A percentile compares a stretch with the other conserved stretches of the same genome.
Evolutionary conservation across 1,284 basidiomycete species (phyloP).

Genomic region (Austropuccinia psidii): DNA sequence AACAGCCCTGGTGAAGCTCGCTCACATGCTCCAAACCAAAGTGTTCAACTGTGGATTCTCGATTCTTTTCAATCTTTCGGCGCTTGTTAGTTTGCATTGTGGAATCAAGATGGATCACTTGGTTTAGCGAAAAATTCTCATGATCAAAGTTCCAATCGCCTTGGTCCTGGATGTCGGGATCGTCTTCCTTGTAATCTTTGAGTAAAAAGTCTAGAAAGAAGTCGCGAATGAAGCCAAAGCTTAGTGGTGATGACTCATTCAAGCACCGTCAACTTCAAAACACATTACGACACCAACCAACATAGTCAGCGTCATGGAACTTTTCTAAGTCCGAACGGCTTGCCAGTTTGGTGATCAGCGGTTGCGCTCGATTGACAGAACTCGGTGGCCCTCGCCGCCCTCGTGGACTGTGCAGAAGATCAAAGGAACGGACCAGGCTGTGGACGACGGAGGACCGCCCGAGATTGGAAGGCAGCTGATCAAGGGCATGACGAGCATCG

Average conservation of each 20-base stretch:
- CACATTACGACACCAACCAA: slow-evolving; percentile 10
- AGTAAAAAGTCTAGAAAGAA: background rate
- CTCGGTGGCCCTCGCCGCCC: slow-evolving; percentile 42
- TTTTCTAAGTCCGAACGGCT: slow-evolving; percentile 11
- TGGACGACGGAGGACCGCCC: slow-evolving; percentile 75
- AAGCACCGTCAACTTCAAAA: background rate
- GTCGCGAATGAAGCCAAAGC: background rate
- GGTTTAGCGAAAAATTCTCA: no score
- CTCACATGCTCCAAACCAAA: slow-evolving; percentile 64
- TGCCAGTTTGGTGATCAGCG: background rate
- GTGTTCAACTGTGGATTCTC: no score
- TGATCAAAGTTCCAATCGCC: background rate
- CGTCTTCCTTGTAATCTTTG: background rate
- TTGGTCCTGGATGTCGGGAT: background rate
- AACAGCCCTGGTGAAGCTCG: slow-evolving; percentile 23
- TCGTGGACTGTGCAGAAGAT: slow-evolving; percentile 53
- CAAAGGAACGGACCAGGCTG: slow-evolving; percentile 58
- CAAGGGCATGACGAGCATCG: slow-evolving; percentile 52
- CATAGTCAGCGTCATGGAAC: slow-evolving; percentile 30
- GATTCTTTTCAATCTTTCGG: slow-evolving; percentile 40
- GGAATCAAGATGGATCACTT: no score
- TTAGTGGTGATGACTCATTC: background rate
- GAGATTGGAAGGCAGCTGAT: slow-evolving; percentile 69
- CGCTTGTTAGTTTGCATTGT: slow-evolving; percentile 39
- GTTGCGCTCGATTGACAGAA: slow-evolving; percentile 48